Evolutionary conservation across 306 rosid genomes (phyloP), one percentile per base, ranked within the genome.

Genomic region (Fragaria ananassa): DNA sequence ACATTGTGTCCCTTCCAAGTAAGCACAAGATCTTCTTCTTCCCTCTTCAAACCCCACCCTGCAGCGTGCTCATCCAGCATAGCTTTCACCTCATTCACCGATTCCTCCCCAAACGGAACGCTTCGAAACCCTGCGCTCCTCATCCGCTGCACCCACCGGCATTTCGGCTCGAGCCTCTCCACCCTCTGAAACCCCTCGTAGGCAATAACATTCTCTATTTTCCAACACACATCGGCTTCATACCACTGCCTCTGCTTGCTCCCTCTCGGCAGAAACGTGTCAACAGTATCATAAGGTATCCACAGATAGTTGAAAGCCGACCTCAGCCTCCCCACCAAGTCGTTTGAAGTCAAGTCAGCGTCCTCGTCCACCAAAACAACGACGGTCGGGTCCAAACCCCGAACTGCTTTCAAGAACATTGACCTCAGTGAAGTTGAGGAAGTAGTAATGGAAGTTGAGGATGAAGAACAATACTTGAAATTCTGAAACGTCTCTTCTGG

Each of bases 1-100:
- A 95, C 99, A 67, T 95, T 90, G 72, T 95, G 99, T 0, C 99
- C 99, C 81, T 95, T 95, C 99, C 99, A 95, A 0, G 99, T 95
- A 34, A 95, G 96, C 65, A 95, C 84, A 74, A 95, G 80, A 74
- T 88, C 82, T 7, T 90, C 87, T 4, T 92, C 97, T 44, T 92
- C 99, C 70, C 84, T 92, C 97, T 95, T 95, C 67, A 90, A 63
- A 2, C 99, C 99, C 99, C 99, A 95, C 1, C 99, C 99, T 1
- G 96, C 97, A 1, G 99, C 96, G 77, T 95, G 97, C 74, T 92
- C 97, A 66, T 92, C 99, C 0, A 95, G 96, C 97, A 92, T 92
- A 0, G 76, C 61, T 82, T 89, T 92, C 66, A 92, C 96, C 81
- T 95, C 98, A 31, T 71, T 70, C 21, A 89, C 86, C 1, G 86